Base-by-base conservation (phyloP, 2,329 filamentous ascomycete genomes). In the Paramyrothecium roridum region DNA sequence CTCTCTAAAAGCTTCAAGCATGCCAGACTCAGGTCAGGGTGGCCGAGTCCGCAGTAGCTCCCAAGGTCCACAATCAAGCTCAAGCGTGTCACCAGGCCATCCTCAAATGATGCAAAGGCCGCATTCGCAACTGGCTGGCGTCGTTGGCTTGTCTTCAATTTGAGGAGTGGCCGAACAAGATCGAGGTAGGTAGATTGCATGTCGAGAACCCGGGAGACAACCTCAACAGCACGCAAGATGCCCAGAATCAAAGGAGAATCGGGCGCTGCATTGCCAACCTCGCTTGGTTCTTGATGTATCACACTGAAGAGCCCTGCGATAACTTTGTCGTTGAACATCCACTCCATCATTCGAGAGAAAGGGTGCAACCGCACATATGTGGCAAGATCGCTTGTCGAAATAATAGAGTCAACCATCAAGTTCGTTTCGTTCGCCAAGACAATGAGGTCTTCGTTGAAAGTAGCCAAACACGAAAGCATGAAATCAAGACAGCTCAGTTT, bases 291-390 rank as follows among this genome's bases (percentile, higher is more conserved):
- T 68, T 96, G 88, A 62, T 93, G 89, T 30, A 95, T 84, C 12
- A 89, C 84, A 55, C 84, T 81, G 70, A 97, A 93, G 2, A 99
- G 75, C 16, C 88, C 84, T 60, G 83, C 84, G 64, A 96, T 85
- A 21, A 97, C 90, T 60, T 89, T 91, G 65, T 96, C 91, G 67
- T 96, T 97, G 72, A 96, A 96, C 73, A 99, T 84, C 92, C 95
- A 98, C 68, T 99, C 95, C 90, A 98, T 97, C 17, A 96, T 88
- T 56, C 96, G 86, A 3, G 90, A 87, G 66, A 98, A 99, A 1
- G 96, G 93, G 73, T 99, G 96, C 53, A 96, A 82, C 22, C 86
- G 85, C 56, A 95, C 86, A 68, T 99, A 99, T 7, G 83, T 82
- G 51, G 86, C 84, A 4, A 98, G 78, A 54, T 90, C 89, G 3